Conservation (phyloP, 306 rosid species). For the Lathyrus tuberosus region DNA sequence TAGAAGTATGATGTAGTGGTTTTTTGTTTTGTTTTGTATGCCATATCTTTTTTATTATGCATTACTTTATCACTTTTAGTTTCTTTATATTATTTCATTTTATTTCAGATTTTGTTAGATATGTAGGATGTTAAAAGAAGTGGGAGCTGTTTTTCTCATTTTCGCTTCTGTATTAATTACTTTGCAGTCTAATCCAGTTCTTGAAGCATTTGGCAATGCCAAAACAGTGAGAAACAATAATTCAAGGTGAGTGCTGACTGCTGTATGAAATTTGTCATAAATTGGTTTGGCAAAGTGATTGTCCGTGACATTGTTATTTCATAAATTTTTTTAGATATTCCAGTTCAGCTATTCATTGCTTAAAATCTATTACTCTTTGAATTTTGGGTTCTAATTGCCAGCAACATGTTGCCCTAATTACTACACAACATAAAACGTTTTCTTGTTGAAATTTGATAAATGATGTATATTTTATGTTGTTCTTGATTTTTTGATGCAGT, state of each 20-base stretch:
- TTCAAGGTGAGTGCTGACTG: constrained; percentile 76
- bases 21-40: constrained; percentile 32
- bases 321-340: background rate
- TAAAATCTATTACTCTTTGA: constrained; percentile 34
- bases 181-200: constrained; percentile 98
- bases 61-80: constrained; percentile 3
- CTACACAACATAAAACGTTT: constrained; percentile 10
- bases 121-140: constrained; percentile 11
- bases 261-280: constrained; percentile 17
- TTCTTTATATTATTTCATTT: constrained; percentile 32
- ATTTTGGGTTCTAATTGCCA: constrained; percentile 27
- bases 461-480: constrained; percentile 28
- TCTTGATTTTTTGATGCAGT: constrained; percentile 68
- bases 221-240: constrained; percentile 97
- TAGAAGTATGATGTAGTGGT: constrained; percentile 69
- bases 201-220: constrained; percentile 99
- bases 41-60: constrained; percentile 7
- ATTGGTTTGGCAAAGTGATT: constrained; percentile 30
- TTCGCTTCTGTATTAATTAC: constrained; percentile 40
- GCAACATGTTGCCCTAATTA: constrained; percentile 26
- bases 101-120: constrained; percentile 29
- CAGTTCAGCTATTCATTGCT: constrained; percentile 15
- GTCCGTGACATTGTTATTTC: constrained; percentile 6
- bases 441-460: constrained; percentile 38
- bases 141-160: constrained; percentile 41